Evolutionary conservation across 805 yeast genomes (phyloP).

Genomic region (Candida succiphila): DNA sequence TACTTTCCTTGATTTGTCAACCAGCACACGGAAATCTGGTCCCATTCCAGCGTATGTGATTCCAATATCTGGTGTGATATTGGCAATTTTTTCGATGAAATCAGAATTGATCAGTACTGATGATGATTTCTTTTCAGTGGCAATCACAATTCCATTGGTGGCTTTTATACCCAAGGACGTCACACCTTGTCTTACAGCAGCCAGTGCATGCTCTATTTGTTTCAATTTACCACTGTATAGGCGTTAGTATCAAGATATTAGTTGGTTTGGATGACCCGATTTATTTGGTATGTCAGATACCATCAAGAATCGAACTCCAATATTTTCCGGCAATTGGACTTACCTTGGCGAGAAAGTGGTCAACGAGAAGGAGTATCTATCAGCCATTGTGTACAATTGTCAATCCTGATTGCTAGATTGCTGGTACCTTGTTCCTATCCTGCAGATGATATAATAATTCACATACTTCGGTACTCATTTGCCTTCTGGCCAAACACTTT

Average conservation of each 20-base stretch:
- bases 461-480: too few relatives aligned
- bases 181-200: conserved; percentile 97
- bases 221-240: conserved; percentile 89
- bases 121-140: conserved; percentile 87
- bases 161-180: conserved; percentile 91
- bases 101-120: conserved; percentile 71
- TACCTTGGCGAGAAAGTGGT: conserved; percentile 97
- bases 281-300: neutral
- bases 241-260: too few relatives aligned
- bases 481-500: too few relatives aligned
- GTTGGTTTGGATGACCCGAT: too few relatives aligned
- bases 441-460: too few relatives aligned
- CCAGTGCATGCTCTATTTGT: conserved; percentile 95
- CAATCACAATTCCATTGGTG: conserved; percentile 91
- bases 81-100: conserved; percentile 66
- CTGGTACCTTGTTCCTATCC: too few relatives aligned
- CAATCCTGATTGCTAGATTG: too few relatives aligned
- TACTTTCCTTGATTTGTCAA: conserved; percentile 87
- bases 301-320: neutral
- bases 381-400: conserved; percentile 57
- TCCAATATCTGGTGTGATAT: conserved; percentile 91
- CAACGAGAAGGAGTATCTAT: conserved; percentile 92
- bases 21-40: conserved; percentile 91
- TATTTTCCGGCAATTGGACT: conserved; percentile 16
- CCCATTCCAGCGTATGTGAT: conserved; percentile 98